Evolutionary conservation across 2,329 filamentous ascomycete species (phyloP), one percentile per base, ranked within the genome.

Genomic region (Sarocladium strictum): DNA sequence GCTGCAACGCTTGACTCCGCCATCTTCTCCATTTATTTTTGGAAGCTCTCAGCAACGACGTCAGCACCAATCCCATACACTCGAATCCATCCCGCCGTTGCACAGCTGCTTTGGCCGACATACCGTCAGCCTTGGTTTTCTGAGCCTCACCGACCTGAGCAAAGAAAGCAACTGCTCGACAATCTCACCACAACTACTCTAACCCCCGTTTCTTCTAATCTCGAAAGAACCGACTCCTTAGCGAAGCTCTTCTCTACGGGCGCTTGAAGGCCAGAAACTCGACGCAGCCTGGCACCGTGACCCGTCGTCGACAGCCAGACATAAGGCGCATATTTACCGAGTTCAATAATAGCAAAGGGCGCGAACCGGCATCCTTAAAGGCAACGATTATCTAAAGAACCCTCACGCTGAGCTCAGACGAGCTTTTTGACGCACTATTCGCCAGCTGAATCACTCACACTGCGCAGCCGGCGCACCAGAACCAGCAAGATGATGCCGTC

Each of bases 401-500:
- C n/a, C n/a, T n/a, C n/a, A n/a, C n/a, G n/a, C n/a, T n/a, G n/a
- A n/a, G n/a, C n/a, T n/a, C n/a, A n/a, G n/a, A 32, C 15, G 11
- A 24, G 12, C 41, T 19, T 23, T 26, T 15, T 19, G 23, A 33
- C n/a, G 21, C 17, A 35, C 17, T 10, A 21, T 15, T 15, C 45
- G 23, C 14, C 49, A 17, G 49, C 29, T 23, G n/a, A 43, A 17
- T 35, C 33, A 23, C 12, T 12, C 49, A 17, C 45, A 27, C 29
- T 23, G 24, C 52, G 41, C 55, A 47, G 26, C 38, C 29, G 51
- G 51, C 43, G 38, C 37, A 21, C 43, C 17, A 3, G 11, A 33
- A 6, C 26, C 41, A 17, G 63, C 64, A 76, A 69, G 62, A 86
- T 86, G 83, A 81, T 85, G 75, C 79, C 78, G 57, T 77, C 80